Base-by-base conservation (phyloP, 139 green algal species). In the Spirogloea muscicola region DNA sequence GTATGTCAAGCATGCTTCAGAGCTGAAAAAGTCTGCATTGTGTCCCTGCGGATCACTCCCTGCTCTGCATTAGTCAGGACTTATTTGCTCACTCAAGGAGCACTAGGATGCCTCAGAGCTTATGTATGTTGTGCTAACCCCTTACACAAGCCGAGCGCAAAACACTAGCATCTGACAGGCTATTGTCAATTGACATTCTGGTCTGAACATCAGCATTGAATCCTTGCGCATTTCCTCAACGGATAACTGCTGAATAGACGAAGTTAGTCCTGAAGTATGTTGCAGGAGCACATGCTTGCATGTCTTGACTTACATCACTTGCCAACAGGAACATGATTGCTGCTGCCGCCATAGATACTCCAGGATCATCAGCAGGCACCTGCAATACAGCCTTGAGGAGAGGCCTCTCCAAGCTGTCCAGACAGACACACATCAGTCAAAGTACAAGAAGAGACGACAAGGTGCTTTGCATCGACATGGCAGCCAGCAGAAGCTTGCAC, bases 261-360 rank as follows among this genome's bases (percentile, higher is more conserved):
- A n/a, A n/a, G n/a, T n/a, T n/a, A n/a, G n/a, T n/a, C n/a, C n/a
- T n/a, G n/a, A n/a, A n/a, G n/a, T n/a, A n/a, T n/a, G n/a, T n/a
- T n/a, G n/a, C n/a, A n/a, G n/a, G n/a, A n/a, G n/a, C n/a, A n/a
- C n/a, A n/a, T n/a, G n/a, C n/a, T n/a, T n/a, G n/a, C n/a, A n/a
- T n/a, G n/a, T n/a, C n/a, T n/a, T n/a, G n/a, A n/a, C 10, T 69
- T 69, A 74, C 64, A 65, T 74, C 64, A 7, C 49, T 69, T 5
- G 64, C 25, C 4, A 74, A 7, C 6, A 74, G 69, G 21, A 73
- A 74, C 6, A 74, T 37, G 27, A 74, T 33, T 31, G 64, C 64
- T 48, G 64, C 64, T 33, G 49, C 48, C 3, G 64, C 64, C 3
- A 74, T 37, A 13, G 64, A 31, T 5, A 74, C 5, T 25, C 40